Base-by-base conservation (phyloP, 1,284 basidiomycete species). In the Trametes hirsuta region DNA sequence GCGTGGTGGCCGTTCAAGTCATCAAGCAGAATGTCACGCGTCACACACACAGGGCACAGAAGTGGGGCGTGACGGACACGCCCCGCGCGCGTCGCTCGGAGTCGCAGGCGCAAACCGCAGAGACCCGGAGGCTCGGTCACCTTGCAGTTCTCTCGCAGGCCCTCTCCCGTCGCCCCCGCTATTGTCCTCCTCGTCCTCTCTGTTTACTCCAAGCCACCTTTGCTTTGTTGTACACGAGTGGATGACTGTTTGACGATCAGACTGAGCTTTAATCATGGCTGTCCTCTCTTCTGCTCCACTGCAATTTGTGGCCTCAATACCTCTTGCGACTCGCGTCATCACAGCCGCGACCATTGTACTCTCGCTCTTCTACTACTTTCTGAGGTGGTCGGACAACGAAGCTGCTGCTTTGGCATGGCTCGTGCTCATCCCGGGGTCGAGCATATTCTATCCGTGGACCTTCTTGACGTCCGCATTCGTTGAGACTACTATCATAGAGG, bases 401-500 rank as follows among this genome's bases (percentile, higher is more conserved):
- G 68, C 77, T 72, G 68, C 79, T 73, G 73, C 76, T 68, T 63
- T 82, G 36, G 88, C 93, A 15, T 98, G 93, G 79, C 81, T 98
- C 67, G 89, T 92, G 12, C 79, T 98, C 55, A 81, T 95, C 10
- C 95, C 97, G 1, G 95, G 93, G 30, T 83, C 83, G 36, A 91
- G 91, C 69, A 74, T 94, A 47, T 94, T 91, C 77, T 91, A 90
- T 68, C 97, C 97, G 30, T 99, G 95, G 96, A 95, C 94, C 2
- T 84, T 99, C 61, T 75, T 96, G 25, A 95, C 92, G 0, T 88
- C 94, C 1, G 89, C 86, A 10, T 86, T 97, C 63, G 91, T 97
- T 47, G 97, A 99, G 77, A 85, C 88, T 49, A 90, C 84, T 59
- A 69, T 95, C 58, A 76, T 94, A 65, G 95, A 97, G 84, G 95